phyloP scores from a whole-genome alignment of 2,329 filamentous ascomycete genomes.

The Scleromitrula shiraiana region DNA sequence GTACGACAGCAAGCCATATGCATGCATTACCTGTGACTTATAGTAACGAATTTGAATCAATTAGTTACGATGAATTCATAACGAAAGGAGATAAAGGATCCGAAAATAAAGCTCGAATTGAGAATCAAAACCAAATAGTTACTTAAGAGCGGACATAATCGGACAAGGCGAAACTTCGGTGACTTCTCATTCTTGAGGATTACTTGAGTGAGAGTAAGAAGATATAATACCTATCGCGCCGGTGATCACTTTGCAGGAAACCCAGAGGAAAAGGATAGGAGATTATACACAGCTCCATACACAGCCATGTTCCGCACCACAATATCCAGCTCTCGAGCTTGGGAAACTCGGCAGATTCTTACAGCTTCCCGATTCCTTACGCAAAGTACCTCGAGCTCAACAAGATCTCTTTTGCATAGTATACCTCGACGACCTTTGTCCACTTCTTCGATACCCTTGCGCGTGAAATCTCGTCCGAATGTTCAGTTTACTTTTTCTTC shows the following conservation, averaged over 20 bases:
- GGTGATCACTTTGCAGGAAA: background rate
- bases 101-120: too few species aligned
- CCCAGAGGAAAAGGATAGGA: background rate
- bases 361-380: background rate
- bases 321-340: background rate
- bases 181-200: background rate
- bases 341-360: background rate
- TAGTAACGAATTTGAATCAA: background rate
- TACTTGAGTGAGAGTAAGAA: too few species aligned
- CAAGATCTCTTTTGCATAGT: background rate
- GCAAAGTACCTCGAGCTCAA: background rate
- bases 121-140: background rate
- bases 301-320: constrained; percentile 2
- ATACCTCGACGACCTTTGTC: background rate
- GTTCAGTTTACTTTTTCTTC: constrained; percentile 6
- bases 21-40: background rate
- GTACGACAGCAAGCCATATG: background rate
- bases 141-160: background rate
- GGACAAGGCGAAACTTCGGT: background rate
- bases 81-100: background rate
- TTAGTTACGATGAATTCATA: background rate
- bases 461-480: background rate
- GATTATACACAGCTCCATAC: background rate
- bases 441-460: background rate
- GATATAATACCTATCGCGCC: too few species aligned